Evolutionary conservation across 2,329 filamentous ascomycete genomes (phyloP), one percentile per base, ranked within the genome.

Genomic region (Penicillium sp.): DNA sequence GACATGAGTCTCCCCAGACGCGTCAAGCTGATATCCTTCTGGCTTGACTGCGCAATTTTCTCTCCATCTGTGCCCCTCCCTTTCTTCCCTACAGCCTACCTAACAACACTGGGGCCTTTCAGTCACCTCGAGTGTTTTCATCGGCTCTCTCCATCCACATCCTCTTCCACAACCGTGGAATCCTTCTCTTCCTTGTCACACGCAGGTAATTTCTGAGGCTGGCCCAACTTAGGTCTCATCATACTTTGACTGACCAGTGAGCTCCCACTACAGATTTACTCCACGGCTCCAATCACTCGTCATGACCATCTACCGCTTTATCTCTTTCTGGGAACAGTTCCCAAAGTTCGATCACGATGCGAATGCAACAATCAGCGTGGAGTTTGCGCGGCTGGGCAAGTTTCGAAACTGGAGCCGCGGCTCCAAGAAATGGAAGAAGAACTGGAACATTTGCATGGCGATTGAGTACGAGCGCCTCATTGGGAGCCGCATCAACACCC

Each of bases 381-480:
- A 69, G 22, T 74, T 72, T 45, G 11, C 45, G 1, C 59, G 63
- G 1, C 56, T 75, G 1, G 66, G 61, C 8, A 3, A 8, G 10
- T 42, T 59, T 5, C 48, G 59, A n/a, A 31, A 58, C 0, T 75
- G 72, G 73, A 60, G 61, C 11, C n/a, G 17, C 0, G 59, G 59
- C 4, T 65, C 63, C 4, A 67, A 57, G n/a, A 57, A 22, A 0
- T 73, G 70, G 62, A 61, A 35, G 34, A 62, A 53, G 14, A 59
- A 66, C 8, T 72, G 69, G 61, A 65, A 66, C 15, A 15, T 22
- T 2, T 75, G 63, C 53, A 62, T 70, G 12, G 39, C 12, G 2
- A 38, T 42, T 3, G 63, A 72, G 11, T 72, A 69, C 31, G 58
- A 72, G 11, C 54, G 48, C 0, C 25, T 63, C 3, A 62, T 67